Evolutionary conservation across 257 asterid genomes (phyloP).

Genomic region (Phtheirospermum japonicum): DNA sequence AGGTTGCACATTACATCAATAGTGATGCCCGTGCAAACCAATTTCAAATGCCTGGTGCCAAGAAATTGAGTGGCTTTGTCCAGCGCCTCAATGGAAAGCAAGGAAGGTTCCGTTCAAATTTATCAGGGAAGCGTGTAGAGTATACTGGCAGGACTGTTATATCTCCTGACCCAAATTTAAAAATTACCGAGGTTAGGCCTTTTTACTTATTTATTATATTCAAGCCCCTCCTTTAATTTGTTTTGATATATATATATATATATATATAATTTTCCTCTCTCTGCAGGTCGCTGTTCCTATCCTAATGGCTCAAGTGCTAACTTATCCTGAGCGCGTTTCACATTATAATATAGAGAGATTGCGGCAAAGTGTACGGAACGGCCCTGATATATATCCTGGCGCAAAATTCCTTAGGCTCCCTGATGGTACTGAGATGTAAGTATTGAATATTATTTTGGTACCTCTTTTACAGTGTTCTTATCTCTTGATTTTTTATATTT

Average conservation of each 20-base stretch:
- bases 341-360: slow-evolving; percentile 86
- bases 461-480: slow-evolving; percentile 1
- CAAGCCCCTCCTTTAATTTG: slow-evolving; percentile 14
- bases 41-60: slow-evolving; percentile 27
- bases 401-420: slow-evolving; percentile 71
- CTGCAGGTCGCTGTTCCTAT: slow-evolving; percentile 87
- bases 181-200: slow-evolving; percentile 69
- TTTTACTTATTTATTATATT: slow-evolving; percentile 19
- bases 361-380: slow-evolving; percentile 90
- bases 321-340: slow-evolving; percentile 93
- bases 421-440: slow-evolving; percentile 86
- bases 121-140: slow-evolving; percentile 96
- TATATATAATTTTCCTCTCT: slow-evolving; percentile 4
- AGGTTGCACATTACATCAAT: slow-evolving; percentile 85
- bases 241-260: no score
- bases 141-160: slow-evolving; percentile 94
- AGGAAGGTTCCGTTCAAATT: slow-evolving; percentile 89
- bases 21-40: slow-evolving; percentile 73
- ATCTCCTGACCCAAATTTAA: slow-evolving; percentile 96
- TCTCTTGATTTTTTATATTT: background rate
- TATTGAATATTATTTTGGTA: slow-evolving; percentile 7
- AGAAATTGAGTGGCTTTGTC: slow-evolving; percentile 78
- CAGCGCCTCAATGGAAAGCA: slow-evolving; percentile 96
- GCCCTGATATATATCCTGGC: slow-evolving; percentile 89
- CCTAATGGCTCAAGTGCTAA: slow-evolving; percentile 76